Evolutionary conservation across 805 yeast genomes (phyloP).

Genomic region (Metschnikowia colocasiae): DNA sequence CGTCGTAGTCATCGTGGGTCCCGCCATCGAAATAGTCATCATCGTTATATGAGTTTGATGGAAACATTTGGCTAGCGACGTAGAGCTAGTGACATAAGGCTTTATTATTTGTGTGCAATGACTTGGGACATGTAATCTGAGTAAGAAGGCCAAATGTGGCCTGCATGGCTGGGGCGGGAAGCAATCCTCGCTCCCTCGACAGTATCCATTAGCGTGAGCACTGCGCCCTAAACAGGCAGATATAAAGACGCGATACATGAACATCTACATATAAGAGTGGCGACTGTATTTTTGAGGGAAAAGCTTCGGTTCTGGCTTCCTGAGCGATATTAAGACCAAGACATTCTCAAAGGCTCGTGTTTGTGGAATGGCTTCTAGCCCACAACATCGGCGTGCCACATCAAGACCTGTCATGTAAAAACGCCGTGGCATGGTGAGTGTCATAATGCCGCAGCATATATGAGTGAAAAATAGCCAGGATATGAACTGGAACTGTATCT

Average conservation of each 20-base stretch:
- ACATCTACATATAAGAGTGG: background rate
- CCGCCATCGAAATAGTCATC: background rate
- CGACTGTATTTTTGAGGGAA: background rate
- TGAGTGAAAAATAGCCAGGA: background rate
- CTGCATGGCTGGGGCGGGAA: constrained; percentile 3
- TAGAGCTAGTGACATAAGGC: constrained; percentile 1
- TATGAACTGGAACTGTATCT: background rate
- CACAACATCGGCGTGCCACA: background rate
- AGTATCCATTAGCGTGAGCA: background rate
- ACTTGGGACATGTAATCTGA: background rate
- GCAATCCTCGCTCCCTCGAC: constrained; percentile 4
- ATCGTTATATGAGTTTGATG: constrained; percentile 1
- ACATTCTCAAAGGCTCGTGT: background rate
- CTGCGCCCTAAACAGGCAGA: background rate
- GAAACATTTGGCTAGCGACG: background rate
- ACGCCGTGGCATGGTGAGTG: background rate
- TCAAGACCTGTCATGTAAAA: background rate
- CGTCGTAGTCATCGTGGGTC: background rate
- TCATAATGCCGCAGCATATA: background rate
- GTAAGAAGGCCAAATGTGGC: background rate
- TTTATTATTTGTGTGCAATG: background rate
- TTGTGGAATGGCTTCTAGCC: background rate
- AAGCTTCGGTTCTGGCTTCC: background rate
- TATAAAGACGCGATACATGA: background rate
- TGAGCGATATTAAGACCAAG: background rate